A percentile compares a stretch with the other conserved stretches of the same genome.
Evolutionary conservation across 306 rosid species (phyloP).

Genomic region (Morella rubra): DNA sequence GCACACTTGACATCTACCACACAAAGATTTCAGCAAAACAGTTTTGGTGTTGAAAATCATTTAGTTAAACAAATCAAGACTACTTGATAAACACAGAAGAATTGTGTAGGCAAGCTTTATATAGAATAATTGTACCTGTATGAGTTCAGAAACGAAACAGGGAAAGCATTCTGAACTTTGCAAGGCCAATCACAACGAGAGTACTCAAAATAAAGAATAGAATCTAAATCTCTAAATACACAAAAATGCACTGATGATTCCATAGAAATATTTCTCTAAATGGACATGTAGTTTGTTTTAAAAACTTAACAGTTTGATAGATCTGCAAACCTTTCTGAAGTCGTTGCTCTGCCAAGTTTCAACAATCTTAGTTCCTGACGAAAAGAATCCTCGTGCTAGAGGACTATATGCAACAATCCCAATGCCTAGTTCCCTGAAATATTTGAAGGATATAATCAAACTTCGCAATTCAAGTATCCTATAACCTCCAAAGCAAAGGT

Average conservation of each 20-base stretch:
- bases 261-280: too few relatives aligned
- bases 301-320: background rate
- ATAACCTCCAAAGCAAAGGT: background rate
- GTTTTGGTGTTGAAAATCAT: too few relatives aligned
- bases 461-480: background rate
- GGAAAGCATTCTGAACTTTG: background rate
- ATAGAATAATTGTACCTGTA: background rate
- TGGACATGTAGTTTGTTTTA: background rate
- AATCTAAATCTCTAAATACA: too few relatives aligned
- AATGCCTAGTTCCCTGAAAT: constrained; percentile 55
- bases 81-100: background rate
- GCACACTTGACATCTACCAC: background rate
- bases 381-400: constrained; percentile 62
- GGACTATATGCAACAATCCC: constrained; percentile 74
- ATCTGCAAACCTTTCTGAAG: constrained; percentile 44
- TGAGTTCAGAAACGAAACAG: background rate
- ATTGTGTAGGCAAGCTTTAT: background rate
- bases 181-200: background rate
- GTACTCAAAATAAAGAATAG: too few relatives aligned
- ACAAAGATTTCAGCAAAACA: background rate
- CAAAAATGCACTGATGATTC: too few relatives aligned
- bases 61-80: background rate
- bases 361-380: constrained; percentile 44
- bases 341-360: constrained; percentile 33
- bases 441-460: background rate